phyloP scores from a whole-genome alignment of 2,329 filamentous ascomycete species.

The Graphiopsis chlorocephala region DNA sequence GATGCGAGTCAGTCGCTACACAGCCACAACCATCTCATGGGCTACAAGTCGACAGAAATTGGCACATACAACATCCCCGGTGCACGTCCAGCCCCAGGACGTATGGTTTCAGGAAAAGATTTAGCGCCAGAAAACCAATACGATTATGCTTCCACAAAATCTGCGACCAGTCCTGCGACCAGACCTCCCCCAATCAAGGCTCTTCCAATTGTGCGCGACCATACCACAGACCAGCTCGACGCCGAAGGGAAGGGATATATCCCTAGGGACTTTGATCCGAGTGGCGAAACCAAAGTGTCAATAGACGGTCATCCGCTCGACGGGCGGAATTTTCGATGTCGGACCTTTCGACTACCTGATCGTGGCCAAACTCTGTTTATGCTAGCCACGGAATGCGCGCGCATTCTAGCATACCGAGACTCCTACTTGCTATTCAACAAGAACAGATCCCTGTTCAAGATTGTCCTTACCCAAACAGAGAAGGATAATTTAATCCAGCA shows the following conservation, averaged over 20 bases:
- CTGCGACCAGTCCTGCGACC: conserved; percentile 61
- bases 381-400: conserved; percentile 94
- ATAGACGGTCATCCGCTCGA: conserved; percentile 77
- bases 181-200: conserved; percentile 83
- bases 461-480: conserved; percentile 90
- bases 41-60: too few relatives aligned
- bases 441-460: conserved; percentile 93
- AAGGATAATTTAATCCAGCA: conserved; percentile 95
- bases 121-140: too few relatives aligned
- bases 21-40: too few relatives aligned
- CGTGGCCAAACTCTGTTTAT: conserved; percentile 94
- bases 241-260: conserved; percentile 90
- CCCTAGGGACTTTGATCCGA: conserved; percentile 86
- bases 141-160: too few relatives aligned
- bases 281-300: conserved; percentile 91
- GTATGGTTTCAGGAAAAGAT: too few relatives aligned
- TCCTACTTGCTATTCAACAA: conserved; percentile 99
- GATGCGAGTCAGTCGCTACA: too few relatives aligned
- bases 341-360: conserved; percentile 92
- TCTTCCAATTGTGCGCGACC: conserved; percentile 89
- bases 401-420: conserved; percentile 89
- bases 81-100: too few relatives aligned
- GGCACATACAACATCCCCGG: too few relatives aligned
- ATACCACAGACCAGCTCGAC: conserved; percentile 93
- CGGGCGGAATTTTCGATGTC: conserved; percentile 82